These are phyloP conservation scores for Tetrapisispora arboricola DNA, from an alignment of 805 yeast genomes.

Conservation along the genomic window DNA sequence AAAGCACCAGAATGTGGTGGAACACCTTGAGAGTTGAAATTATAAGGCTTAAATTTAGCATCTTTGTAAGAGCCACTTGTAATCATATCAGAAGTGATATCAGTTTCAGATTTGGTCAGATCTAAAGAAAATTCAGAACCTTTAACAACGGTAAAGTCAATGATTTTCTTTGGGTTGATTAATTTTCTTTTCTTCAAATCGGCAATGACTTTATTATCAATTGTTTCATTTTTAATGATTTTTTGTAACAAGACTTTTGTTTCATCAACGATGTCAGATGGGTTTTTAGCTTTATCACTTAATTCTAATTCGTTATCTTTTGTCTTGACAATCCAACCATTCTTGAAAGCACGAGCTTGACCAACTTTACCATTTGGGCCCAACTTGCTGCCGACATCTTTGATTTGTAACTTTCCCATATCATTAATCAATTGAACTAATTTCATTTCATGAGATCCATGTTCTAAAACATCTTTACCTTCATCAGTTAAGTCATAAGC, in stretches of 20 bases:
- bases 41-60: slow-evolving; percentile 85
- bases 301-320: slow-evolving; percentile 65
- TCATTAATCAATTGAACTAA: slow-evolving; percentile 65
- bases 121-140: slow-evolving; percentile 78
- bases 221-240: slow-evolving; percentile 27
- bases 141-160: slow-evolving; percentile 67
- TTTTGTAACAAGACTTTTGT: slow-evolving; percentile 55
- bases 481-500: slow-evolving; percentile 68
- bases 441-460: slow-evolving; percentile 88
- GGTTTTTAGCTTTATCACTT: slow-evolving; percentile 36
- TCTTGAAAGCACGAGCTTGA: slow-evolving; percentile 95
- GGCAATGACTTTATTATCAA: slow-evolving; percentile 53
- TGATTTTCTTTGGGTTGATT: slow-evolving; percentile 54
- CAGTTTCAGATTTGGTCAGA: slow-evolving; percentile 79
- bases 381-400: slow-evolving; percentile 58
- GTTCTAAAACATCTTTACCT: slow-evolving; percentile 63
- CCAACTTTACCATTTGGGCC: slow-evolving; percentile 86
- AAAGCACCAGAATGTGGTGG: slow-evolving; percentile 82
- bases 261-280: slow-evolving; percentile 39
- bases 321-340: slow-evolving; percentile 88
- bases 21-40: slow-evolving; percentile 91
- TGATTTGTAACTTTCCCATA: slow-evolving; percentile 70
- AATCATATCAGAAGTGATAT: slow-evolving; percentile 89
- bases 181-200: slow-evolving; percentile 95
- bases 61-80: slow-evolving; percentile 71